These are phyloP conservation scores for Xylaria sp. DNA, from an alignment of 2,329 filamentous ascomycete genomes.

Conservation along the genomic window DNA sequence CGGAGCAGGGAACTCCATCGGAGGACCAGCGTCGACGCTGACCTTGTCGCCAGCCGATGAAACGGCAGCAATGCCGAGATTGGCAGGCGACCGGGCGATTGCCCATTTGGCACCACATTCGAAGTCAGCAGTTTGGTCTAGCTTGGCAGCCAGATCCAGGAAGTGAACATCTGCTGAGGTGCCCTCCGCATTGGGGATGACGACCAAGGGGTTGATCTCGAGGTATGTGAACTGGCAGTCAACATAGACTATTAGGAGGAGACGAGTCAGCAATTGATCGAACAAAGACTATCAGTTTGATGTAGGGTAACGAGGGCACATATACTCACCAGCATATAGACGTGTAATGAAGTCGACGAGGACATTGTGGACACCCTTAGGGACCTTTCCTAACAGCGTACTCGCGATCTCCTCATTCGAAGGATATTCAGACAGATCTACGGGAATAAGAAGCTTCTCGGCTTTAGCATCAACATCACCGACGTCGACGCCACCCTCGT, in stretches of 20 bases:
- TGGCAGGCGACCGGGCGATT: conserved; percentile 88
- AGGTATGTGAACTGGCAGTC: conserved; percentile 99
- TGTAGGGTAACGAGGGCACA: not conserved
- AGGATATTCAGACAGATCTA: conserved; percentile 93
- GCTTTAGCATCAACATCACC: conserved; percentile 99
- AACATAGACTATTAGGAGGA: conserved; percentile 76
- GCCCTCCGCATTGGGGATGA: conserved; percentile 91
- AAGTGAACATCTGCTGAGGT: conserved; percentile 97
- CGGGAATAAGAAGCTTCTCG: conserved; percentile 97
- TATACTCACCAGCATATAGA: conserved; percentile 75
- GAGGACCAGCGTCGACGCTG: conserved; percentile 94
- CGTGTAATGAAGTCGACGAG: conserved; percentile 99
- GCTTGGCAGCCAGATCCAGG: conserved; percentile 97
- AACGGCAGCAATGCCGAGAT: conserved; percentile 82
- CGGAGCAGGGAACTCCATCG: conserved; percentile 98
- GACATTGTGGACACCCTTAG: conserved; percentile 95
- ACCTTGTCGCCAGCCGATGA: conserved; percentile 77
- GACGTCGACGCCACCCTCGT: conserved; percentile 99
- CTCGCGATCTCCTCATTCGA: conserved; percentile 94
- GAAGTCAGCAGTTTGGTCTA: conserved; percentile 99
- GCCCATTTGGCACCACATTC: conserved; percentile 99
- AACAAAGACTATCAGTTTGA: not conserved
- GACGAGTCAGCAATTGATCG: no score
- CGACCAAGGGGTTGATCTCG: conserved; percentile 99
- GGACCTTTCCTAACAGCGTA: conserved; percentile 89